Conservation (phyloP, 2,329 filamentous ascomycete species). For the Aphanoascus verrucosus region DNA sequence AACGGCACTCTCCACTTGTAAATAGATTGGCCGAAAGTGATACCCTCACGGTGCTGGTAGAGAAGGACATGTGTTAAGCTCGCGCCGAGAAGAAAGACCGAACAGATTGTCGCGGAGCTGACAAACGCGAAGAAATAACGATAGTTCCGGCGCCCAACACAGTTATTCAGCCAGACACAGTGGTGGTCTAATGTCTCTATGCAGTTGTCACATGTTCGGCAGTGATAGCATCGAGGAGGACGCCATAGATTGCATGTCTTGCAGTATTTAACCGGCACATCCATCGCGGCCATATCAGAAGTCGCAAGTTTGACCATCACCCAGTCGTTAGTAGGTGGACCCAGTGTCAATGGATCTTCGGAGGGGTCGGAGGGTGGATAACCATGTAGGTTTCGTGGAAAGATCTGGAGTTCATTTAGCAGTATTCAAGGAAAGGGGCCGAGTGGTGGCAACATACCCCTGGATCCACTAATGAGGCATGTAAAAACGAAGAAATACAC, state of each 20-base stretch:
- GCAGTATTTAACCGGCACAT: constrained; percentile 96
- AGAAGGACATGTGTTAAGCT: constrained; percentile 71
- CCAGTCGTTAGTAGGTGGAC: constrained; percentile 87
- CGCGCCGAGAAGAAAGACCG: constrained; percentile 63
- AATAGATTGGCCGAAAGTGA: constrained; percentile 60
- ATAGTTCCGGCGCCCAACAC: constrained; percentile 92
- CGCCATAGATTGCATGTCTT: constrained; percentile 97
- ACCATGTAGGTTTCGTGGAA: constrained; percentile 82
- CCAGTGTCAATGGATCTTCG: constrained; percentile 70
- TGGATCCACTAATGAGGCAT: constrained; percentile 84
- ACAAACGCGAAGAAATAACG: constrained; percentile 96
- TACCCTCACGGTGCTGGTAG: constrained; percentile 52
- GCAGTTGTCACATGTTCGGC: constrained; percentile 92
- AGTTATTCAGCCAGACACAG: constrained; percentile 98
- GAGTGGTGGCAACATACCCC: constrained; percentile 53
- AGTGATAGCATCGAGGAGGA: constrained; percentile 89
- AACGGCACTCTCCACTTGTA: constrained; percentile 67
- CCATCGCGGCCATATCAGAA: constrained; percentile 72
- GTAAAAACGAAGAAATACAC: constrained; percentile 84
- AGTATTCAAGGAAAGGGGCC: background rate
- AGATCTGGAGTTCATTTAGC: constrained; percentile 48
- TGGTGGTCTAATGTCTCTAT: constrained; percentile 96
- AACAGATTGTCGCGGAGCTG: constrained; percentile 62
- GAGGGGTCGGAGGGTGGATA: constrained; percentile 66
- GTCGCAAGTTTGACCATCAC: constrained; percentile 75